phyloP scores from a whole-genome alignment of 225 moss, liverwort and hornwort genomes.

The Straminergon stramineum region DNA sequence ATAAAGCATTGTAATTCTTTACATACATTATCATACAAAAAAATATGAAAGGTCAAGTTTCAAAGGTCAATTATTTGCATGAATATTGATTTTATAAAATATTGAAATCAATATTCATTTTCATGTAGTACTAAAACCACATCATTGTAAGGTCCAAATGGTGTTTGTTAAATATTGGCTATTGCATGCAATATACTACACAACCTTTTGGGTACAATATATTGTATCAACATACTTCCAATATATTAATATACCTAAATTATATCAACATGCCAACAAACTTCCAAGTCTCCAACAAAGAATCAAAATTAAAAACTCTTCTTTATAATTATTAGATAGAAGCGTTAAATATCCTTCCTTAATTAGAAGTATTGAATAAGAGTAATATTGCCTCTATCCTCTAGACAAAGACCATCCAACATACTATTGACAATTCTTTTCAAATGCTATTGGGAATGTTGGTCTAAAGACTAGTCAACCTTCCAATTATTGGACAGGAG shows the following conservation, averaged over 20 bases:
- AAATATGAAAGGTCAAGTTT: neutral
- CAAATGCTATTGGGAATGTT: no score
- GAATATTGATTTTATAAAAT: neutral
- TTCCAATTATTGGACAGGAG: no score
- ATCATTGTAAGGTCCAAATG: fast-evolving
- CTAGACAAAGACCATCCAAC: no score
- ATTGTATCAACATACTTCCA: neutral
- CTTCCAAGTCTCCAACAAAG: neutral
- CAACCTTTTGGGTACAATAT: neutral
- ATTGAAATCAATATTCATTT: neutral
- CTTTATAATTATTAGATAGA: no score
- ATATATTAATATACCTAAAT: neutral
- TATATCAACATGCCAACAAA: fast-evolving
- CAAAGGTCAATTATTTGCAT: no score
- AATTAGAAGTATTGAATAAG: neutral
- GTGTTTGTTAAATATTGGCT: neutral
- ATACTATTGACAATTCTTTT: no score
- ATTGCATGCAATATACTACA: neutral
- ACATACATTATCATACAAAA: neutral
- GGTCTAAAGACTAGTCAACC: no score
- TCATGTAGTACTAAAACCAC: neutral
- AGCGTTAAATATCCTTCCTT: neutral
- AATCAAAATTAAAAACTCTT: neutral
- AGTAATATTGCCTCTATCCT: no score
- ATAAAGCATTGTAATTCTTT: no score